Conservation (phyloP, 169 alveolate genomes). For the Plasmodium gaboni region DNA sequence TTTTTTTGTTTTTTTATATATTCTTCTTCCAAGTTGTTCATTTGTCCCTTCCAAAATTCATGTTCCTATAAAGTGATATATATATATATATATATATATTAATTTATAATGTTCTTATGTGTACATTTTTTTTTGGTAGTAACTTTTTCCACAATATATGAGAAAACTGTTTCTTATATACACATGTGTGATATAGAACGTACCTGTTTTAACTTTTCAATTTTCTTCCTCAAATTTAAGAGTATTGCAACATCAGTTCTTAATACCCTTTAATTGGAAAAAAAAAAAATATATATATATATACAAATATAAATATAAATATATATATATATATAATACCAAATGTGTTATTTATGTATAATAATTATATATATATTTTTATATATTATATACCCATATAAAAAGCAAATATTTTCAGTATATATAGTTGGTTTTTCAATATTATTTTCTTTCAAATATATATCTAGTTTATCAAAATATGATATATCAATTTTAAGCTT, state of each 20-base stretch:
- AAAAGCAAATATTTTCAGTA: slow-evolving; percentile 66
- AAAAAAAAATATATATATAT: neutral
- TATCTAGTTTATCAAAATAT: slow-evolving; percentile 61
- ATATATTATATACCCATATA: slow-evolving; percentile 48
- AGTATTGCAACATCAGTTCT: slow-evolving; percentile 75
- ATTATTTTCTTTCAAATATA: slow-evolving; percentile 47
- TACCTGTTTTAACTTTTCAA: slow-evolving; percentile 73
- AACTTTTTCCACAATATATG: neutral
- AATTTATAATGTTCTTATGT: too few species aligned
- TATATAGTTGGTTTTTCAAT: slow-evolving; percentile 68
- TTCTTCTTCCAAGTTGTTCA: slow-evolving; percentile 67
- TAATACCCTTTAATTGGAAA: slow-evolving; percentile 25
- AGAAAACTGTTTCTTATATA: too few species aligned
- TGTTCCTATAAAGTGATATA: slow-evolving; percentile 32
- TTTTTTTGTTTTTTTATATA: slow-evolving; percentile 38
- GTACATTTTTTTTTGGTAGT: too few species aligned
- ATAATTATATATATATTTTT: too few species aligned
- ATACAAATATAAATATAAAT: neutral
- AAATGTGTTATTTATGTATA: neutral
- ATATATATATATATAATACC: neutral
- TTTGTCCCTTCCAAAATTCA: slow-evolving; percentile 51
- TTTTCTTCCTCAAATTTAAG: slow-evolving; percentile 59
- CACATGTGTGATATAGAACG: neutral
- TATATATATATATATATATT: neutral
- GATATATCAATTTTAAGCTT: slow-evolving; percentile 74